These are phyloP conservation scores for Choanephora cucurbitarum DNA, from an alignment of 371 early-diverging fungal species.

Conservation along the genomic window DNA sequence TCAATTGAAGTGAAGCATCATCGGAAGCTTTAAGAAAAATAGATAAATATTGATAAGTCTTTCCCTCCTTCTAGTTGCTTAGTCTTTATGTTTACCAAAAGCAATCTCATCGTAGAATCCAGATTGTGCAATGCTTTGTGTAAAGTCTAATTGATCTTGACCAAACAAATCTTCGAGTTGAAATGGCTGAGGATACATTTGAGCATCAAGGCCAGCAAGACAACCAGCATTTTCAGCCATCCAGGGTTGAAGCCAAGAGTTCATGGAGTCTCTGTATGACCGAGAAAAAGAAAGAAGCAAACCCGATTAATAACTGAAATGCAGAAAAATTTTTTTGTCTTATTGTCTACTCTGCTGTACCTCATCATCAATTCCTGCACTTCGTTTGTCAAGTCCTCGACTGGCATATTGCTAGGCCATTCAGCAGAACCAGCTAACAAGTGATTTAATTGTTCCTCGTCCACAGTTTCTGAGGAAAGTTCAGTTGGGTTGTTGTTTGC, in stretches of 20 bases:
- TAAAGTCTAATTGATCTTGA: constrained; percentile 31
- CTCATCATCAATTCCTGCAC: constrained; percentile 49
- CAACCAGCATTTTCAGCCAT: constrained; percentile 23
- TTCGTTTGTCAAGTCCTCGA: constrained; percentile 50
- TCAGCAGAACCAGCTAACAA: constrained; percentile 22
- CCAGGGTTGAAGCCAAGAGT: constrained; percentile 39
- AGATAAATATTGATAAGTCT: background rate
- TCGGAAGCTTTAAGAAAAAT: constrained; percentile 18
- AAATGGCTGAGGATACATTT: constrained; percentile 39
- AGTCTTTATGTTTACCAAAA: constrained; percentile 34
- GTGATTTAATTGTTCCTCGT: constrained; percentile 33
- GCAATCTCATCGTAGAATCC: constrained; percentile 47
- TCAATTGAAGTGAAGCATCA: constrained; percentile 23
- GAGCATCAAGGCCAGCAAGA: constrained; percentile 33
- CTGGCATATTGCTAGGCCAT: constrained; percentile 19
- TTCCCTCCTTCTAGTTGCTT: background rate
- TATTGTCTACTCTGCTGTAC: constrained; percentile 15
- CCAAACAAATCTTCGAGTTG: constrained; percentile 46
- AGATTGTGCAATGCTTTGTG: constrained; percentile 16
- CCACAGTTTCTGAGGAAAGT: constrained; percentile 8
- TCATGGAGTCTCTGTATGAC: constrained; percentile 28
- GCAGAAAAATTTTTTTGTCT: constrained; percentile 8
- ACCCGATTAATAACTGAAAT: background rate
- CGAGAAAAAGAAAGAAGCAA: constrained; percentile 10
- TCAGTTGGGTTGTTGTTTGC: constrained; percentile 7